Evolutionary conservation across 1,284 basidiomycete genomes (phyloP).

Genomic region (Pseudozyma flocculosa): DNA sequence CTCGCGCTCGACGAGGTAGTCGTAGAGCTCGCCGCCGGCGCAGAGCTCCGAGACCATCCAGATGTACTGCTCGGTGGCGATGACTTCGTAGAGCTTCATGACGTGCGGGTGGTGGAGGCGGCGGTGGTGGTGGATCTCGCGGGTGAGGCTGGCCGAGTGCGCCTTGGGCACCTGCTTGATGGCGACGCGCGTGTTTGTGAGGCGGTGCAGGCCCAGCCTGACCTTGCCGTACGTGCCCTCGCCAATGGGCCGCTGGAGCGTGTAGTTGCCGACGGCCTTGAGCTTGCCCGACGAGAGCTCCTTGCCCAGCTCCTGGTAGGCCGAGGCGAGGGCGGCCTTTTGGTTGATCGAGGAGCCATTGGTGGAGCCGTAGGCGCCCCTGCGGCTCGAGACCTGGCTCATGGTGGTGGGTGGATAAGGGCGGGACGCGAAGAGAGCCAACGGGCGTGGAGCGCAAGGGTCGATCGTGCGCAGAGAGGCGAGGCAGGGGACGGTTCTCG

Average conservation of each 20-base stretch:
- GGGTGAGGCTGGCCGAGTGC: conserved; percentile 72
- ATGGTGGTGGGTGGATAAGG: background rate
- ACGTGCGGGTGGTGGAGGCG: conserved; percentile 92
- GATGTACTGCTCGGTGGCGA: conserved; percentile 89
- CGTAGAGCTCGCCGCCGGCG: conserved; percentile 71
- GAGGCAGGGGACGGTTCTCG: too few relatives aligned
- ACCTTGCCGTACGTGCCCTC: conserved; percentile 92
- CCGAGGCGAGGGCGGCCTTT: conserved; percentile 68
- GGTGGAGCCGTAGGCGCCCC: background rate
- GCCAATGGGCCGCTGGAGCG: conserved; percentile 89
- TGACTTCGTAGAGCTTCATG: conserved; percentile 94
- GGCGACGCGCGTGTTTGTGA: conserved; percentile 70
- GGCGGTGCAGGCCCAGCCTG: conserved; percentile 84
- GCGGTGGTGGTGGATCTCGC: conserved; percentile 97
- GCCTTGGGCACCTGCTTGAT: conserved; percentile 97
- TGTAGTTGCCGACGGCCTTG: conserved; percentile 91
- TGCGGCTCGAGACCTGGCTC: background rate
- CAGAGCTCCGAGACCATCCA: conserved; percentile 98
- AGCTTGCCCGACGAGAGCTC: conserved; percentile 86
- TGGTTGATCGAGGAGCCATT: conserved; percentile 35
- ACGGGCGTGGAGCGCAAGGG: too few relatives aligned
- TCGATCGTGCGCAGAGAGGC: too few relatives aligned
- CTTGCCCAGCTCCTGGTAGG: conserved; percentile 94
- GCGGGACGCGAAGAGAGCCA: too few relatives aligned
- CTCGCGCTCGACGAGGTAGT: conserved; percentile 60